Evolutionary conservation across 176 grass and related monocot genomes (phyloP).

Genomic region (Phragmites australis): DNA sequence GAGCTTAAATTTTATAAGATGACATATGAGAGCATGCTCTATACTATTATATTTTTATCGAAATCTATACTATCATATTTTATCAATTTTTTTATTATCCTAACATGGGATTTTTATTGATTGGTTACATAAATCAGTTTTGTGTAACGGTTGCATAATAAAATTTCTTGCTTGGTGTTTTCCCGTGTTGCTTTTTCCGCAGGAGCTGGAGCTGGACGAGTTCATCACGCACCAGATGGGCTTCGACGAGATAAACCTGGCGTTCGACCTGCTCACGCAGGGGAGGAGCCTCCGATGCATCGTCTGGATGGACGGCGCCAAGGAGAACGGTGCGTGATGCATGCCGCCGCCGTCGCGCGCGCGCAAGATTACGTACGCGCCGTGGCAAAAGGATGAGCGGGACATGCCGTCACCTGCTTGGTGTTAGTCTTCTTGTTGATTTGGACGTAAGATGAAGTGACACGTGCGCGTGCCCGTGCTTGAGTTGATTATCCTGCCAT

Average conservation of each 20-base stretch:
- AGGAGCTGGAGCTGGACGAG: conserved; percentile 58
- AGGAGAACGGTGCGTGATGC: not conserved
- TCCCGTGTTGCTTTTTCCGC: not conserved
- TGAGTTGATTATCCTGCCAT: too few species aligned
- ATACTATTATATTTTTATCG: too few species aligned
- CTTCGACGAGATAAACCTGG: conserved; percentile 51
- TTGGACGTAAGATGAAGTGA: not conserved
- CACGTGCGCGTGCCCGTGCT: too few species aligned
- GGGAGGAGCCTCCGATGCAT: conserved; percentile 56
- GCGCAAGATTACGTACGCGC: too few species aligned
- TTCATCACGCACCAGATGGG: conserved; percentile 58
- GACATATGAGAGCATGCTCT: too few species aligned
- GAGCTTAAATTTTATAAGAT: too few species aligned
- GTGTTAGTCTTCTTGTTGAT: not conserved
- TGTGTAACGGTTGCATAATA: too few species aligned
- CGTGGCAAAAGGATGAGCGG: too few species aligned
- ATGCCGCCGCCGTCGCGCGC: not conserved
- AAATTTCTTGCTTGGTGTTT: not conserved
- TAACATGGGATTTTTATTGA: too few species aligned
- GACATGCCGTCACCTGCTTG: not conserved
- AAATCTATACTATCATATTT: too few species aligned
- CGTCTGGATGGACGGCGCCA: conserved; percentile 50
- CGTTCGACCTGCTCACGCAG: conserved; percentile 49
- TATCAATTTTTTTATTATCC: too few species aligned
- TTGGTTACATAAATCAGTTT: too few species aligned